phyloP scores from a whole-genome alignment of 2,329 filamentous ascomycete species.

The Acrodontium crateriforme region DNA sequence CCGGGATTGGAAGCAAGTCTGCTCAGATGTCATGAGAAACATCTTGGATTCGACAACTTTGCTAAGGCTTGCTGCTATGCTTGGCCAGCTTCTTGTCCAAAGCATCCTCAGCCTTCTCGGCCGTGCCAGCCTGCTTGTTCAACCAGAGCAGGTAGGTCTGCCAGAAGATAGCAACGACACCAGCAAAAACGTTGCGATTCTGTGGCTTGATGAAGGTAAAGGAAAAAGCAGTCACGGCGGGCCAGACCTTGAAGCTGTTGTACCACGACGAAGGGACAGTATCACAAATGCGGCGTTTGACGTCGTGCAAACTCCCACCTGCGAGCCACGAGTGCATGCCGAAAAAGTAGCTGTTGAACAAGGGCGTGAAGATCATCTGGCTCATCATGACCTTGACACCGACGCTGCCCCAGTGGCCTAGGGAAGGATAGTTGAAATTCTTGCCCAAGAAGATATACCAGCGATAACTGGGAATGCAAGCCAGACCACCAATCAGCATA shows the following conservation, averaged over 20 bases:
- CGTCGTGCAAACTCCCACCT: constrained; percentile 50
- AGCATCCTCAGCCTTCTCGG: constrained; percentile 29
- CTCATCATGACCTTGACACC: constrained; percentile 66
- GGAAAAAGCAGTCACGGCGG: constrained; percentile 69
- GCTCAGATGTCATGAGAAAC: too few species aligned
- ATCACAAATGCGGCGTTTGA: constrained; percentile 54
- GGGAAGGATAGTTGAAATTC: constrained; percentile 69
- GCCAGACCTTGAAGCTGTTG: constrained; percentile 82
- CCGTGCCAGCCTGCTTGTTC: constrained; percentile 57
- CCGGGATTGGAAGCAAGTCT: too few species aligned
- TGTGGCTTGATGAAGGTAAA: constrained; percentile 73
- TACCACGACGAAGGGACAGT: constrained; percentile 64
- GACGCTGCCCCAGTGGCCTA: constrained; percentile 48
- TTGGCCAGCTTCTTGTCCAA: constrained; percentile 2
- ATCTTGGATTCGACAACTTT: too few species aligned
- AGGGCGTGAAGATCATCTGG: constrained; percentile 65
- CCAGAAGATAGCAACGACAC: constrained; percentile 68
- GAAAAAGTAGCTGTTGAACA: constrained; percentile 40
- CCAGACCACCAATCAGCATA: constrained; percentile 57
- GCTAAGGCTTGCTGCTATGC: too few species aligned
- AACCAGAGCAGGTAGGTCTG: constrained; percentile 79
- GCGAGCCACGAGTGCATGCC: constrained; percentile 35
- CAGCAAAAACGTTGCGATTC: constrained; percentile 68
- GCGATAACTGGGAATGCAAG: constrained; percentile 64
- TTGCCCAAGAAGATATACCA: constrained; percentile 73